phyloP scores from a whole-genome alignment of 2,329 filamentous ascomycete species.

The Metarhizium guizhouense region DNA sequence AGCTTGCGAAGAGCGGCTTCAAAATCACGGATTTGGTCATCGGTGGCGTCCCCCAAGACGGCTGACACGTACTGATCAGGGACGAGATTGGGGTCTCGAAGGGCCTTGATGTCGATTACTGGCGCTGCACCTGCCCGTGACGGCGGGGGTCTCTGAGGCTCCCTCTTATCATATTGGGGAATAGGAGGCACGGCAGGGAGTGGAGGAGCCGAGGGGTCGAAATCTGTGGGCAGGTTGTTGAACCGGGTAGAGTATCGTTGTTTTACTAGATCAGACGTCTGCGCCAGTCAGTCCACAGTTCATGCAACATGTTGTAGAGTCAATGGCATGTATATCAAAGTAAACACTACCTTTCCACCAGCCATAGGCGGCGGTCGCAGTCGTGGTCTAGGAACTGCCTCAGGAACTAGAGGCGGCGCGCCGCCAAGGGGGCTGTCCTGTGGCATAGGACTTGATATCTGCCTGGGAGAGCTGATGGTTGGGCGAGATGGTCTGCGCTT shows the following conservation, averaged over 20 bases:
- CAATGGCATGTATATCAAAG: slow-evolving; percentile 7
- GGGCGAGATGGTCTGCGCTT: slow-evolving; percentile 43
- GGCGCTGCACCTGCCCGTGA: slow-evolving; percentile 48
- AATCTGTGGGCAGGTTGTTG: slow-evolving; percentile 64
- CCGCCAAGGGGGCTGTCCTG: slow-evolving; percentile 34
- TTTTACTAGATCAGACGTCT: slow-evolving; percentile 81
- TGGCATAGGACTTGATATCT: slow-evolving; percentile 53
- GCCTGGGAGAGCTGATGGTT: slow-evolving; percentile 51
- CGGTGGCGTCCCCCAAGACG: slow-evolving; percentile 74
- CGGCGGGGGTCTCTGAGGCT: slow-evolving; percentile 43
- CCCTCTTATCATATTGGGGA: slow-evolving; percentile 47
- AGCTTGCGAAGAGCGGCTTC: slow-evolving; percentile 67
- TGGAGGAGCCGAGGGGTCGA: slow-evolving; percentile 58
- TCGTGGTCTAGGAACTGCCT: slow-evolving; percentile 28
- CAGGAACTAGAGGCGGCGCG: slow-evolving; percentile 13
- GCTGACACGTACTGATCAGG: slow-evolving; percentile 71
- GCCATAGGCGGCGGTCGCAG: slow-evolving; percentile 39
- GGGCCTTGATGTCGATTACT: slow-evolving; percentile 63
- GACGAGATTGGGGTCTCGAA: slow-evolving; percentile 70
- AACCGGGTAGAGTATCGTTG: slow-evolving; percentile 90
- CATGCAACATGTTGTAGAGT: not conserved
- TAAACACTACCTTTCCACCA: slow-evolving; percentile 43
- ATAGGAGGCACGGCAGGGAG: slow-evolving; percentile 58
- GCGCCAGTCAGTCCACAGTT: slow-evolving; percentile 15
- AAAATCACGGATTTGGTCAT: slow-evolving; percentile 77